These are phyloP conservation scores for Geum urbanum DNA, from an alignment of 306 rosid species.

Conservation along the genomic window DNA sequence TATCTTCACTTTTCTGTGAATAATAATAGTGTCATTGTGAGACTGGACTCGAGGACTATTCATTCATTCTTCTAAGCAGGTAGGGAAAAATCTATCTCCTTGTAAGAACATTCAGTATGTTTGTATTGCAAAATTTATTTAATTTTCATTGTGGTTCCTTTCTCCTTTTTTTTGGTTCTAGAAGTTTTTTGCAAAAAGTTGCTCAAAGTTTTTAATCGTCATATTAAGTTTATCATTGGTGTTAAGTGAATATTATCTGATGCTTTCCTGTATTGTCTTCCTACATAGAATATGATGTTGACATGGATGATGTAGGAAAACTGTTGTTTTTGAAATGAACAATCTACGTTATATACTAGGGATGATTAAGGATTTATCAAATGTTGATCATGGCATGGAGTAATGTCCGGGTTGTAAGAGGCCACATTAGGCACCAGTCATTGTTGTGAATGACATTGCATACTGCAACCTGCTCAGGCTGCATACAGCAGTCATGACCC, in stretches of 20 bases:
- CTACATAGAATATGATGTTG: neutral
- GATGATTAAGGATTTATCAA: neutral
- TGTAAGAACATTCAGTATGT: neutral
- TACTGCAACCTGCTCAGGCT: conserved; percentile 1
- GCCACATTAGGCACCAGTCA: neutral
- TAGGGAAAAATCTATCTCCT: conserved; percentile 26
- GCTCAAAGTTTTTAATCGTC: neutral
- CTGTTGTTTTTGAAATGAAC: no score
- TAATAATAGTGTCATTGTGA: conserved; percentile 78
- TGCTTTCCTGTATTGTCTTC: neutral
- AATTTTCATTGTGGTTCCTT: neutral
- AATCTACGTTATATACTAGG: neutral
- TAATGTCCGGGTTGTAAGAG: neutral
- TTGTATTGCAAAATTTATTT: neutral
- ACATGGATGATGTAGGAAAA: no score
- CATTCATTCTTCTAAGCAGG: conserved; percentile 97
- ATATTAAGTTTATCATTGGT: neutral
- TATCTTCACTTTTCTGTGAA: conserved; percentile 28
- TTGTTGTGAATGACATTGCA: neutral
- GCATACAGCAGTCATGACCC: conserved; percentile 1
- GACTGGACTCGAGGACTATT: conserved; percentile 95
- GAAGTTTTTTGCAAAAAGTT: neutral
- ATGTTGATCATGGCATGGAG: neutral
- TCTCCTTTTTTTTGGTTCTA: neutral
- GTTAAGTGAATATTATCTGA: neutral